Conservation (phyloP, 441 rosid species). For the Metrosideros polymorpha region DNA sequence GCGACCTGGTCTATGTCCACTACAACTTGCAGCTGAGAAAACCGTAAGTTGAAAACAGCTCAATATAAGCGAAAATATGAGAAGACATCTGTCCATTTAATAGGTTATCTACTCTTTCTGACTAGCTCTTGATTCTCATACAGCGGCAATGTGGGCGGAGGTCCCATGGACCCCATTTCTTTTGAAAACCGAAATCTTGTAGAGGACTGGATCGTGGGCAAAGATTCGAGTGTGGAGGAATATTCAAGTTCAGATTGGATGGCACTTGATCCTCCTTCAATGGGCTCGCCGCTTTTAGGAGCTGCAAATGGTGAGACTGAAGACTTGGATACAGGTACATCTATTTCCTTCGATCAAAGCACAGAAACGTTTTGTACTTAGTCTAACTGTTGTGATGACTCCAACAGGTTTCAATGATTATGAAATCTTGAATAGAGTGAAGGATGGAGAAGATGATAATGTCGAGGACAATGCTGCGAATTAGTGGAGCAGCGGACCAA, state of each 20-base stretch:
- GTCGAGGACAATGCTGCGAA: constrained; percentile 14
- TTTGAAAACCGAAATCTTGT: constrained; percentile 24
- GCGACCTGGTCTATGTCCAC: constrained; percentile 51
- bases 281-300: constrained; percentile 26
- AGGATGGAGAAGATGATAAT: constrained; percentile 27
- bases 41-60: constrained; percentile 23
- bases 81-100: background rate
- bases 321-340: constrained; percentile 54
- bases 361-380: background rate
- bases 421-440: constrained; percentile 53
- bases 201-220: constrained; percentile 74
- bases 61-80: background rate
- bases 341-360: background rate
- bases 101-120: background rate
- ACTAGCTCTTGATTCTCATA: background rate
- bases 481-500: background rate
- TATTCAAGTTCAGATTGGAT: constrained; percentile 57
- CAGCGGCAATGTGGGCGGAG: constrained; percentile 30
- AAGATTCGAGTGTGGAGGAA: constrained; percentile 36
- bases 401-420: constrained; percentile 68
- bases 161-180: constrained; percentile 39
- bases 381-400: background rate
- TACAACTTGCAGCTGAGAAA: constrained; percentile 49
- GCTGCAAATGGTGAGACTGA: constrained; percentile 44
- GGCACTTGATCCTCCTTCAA: constrained; percentile 38